These are phyloP conservation scores for Arxiozyma heterogenica DNA, from an alignment of 1,139 yeast genomes.

Conservation along the genomic window DNA sequence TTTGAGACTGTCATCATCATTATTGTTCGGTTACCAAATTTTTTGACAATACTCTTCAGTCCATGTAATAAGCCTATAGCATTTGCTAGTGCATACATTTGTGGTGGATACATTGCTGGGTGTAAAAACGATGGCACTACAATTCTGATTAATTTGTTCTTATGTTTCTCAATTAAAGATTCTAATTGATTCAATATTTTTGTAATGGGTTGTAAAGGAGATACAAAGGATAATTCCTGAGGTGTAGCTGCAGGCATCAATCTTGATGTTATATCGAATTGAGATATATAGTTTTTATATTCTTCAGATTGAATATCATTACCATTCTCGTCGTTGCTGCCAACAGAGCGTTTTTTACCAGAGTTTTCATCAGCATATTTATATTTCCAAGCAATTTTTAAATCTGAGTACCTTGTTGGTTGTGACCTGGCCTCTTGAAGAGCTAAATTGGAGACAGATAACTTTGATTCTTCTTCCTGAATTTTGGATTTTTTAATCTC, in stretches of 20 bases:
- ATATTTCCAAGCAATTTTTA: conserved; percentile 86
- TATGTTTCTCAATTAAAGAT: conserved; percentile 35
- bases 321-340: conserved; percentile 15
- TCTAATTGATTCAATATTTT: conserved; percentile 37
- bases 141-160: conserved; percentile 48
- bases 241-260: conserved; percentile 57
- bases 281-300: conserved; percentile 52
- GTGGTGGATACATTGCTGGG: conserved; percentile 65
- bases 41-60: conserved; percentile 47
- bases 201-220: conserved; percentile 26
- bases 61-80: conserved; percentile 57
- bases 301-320: conserved; percentile 16
- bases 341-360: conserved; percentile 16
- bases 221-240: conserved; percentile 50
- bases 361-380: conserved; percentile 43
- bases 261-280: conserved; percentile 67
- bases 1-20: conserved; percentile 51
- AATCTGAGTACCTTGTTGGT: conserved; percentile 35
- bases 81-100: conserved; percentile 39
- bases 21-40: conserved; percentile 40
- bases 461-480: conserved; percentile 48
- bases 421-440: conserved; percentile 7
- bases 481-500: conserved; percentile 57
- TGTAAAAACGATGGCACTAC: conserved; percentile 69
- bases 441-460: conserved; percentile 60